These are phyloP conservation scores for Beauveria sp. DNA, from an alignment of 2,329 filamentous ascomycete species.

Conservation along the genomic window DNA sequence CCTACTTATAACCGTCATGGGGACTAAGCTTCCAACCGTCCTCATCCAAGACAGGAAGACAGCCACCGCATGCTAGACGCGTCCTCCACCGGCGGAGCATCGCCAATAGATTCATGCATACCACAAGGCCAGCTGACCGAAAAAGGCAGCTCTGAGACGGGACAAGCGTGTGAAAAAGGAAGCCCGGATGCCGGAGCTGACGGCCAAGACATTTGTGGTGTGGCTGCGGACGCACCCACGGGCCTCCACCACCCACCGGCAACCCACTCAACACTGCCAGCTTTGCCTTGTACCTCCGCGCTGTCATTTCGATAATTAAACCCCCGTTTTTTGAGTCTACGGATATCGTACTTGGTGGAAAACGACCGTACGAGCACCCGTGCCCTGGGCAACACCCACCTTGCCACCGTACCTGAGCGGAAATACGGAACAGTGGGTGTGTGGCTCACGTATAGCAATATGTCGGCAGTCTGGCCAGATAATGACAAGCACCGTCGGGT, in stretches of 20 bases:
- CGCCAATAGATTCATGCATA: background rate
- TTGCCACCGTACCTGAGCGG: background rate
- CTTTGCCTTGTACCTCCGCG: background rate
- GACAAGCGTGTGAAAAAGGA: background rate
- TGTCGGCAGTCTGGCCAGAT: too few species aligned
- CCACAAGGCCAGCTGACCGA: background rate
- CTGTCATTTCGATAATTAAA: background rate
- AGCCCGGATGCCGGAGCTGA: background rate
- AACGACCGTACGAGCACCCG: background rate
- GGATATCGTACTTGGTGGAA: too few species aligned
- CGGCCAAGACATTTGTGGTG: background rate
- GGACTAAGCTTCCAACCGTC: background rate
- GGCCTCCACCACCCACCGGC: background rate
- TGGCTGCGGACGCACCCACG: background rate
- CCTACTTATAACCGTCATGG: background rate
- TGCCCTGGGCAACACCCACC: background rate
- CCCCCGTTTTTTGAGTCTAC: background rate
- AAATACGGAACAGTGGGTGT: too few species aligned
- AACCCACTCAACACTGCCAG: background rate
- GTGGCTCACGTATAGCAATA: too few species aligned
- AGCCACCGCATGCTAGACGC: background rate
- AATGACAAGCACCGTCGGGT: too few species aligned
- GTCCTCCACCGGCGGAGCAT: background rate
- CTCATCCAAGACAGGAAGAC: background rate
- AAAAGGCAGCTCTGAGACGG: background rate